These are phyloP conservation scores for Casuarina glauca DNA, from an alignment of 306 rosid species.

Conservation along the genomic window DNA sequence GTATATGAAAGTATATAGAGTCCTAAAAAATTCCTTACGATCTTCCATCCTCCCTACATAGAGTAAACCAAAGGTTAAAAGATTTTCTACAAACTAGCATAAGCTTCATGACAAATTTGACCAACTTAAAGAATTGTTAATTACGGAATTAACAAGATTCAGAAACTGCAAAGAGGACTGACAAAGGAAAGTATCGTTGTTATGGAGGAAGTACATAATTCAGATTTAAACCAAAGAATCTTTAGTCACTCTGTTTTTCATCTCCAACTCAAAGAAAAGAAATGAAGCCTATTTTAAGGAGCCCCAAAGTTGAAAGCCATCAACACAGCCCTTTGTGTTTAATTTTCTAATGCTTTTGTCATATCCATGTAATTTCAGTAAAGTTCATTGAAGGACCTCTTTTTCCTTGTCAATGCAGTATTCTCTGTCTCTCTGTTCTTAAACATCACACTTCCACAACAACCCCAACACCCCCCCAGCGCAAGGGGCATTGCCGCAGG, in stretches of 20 bases:
- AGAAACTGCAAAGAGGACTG: neutral
- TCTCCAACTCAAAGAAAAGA: no score
- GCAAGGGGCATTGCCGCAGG: no score
- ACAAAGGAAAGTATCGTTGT: neutral
- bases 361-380: neutral
- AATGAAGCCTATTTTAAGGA: neutral
- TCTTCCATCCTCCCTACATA: conserved; percentile 72
- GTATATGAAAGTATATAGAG: conserved; percentile 66
- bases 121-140: neutral
- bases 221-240: neutral
- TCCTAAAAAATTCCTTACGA: conserved; percentile 63
- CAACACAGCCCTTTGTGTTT: neutral
- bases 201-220: neutral
- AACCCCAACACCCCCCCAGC: no score
- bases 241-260: neutral
- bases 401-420: no score
- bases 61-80: conserved; percentile 23
- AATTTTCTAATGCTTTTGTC: neutral
- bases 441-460: no score
- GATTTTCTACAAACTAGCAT: conserved; percentile 6
- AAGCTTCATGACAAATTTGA: neutral
- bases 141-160: neutral
- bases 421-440: no score
- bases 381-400: neutral
- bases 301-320: neutral